phyloP scores from a whole-genome alignment of 129 eudicot species.

The Rutidosis leptorrhynchoides region DNA sequence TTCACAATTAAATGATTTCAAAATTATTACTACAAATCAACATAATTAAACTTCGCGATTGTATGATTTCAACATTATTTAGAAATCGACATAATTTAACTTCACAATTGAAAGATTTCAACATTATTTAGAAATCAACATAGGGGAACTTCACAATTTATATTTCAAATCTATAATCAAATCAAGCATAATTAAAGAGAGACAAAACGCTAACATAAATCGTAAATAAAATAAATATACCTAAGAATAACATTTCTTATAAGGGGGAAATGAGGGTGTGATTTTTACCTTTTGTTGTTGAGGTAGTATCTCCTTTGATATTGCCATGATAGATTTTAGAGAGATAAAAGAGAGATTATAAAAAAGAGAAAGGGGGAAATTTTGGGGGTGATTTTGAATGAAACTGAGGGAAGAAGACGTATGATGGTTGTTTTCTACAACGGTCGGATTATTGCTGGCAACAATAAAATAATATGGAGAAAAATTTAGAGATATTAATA shows the following conservation, averaged over 20 bases:
- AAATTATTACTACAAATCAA: not conserved
- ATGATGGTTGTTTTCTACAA: conserved; percentile 8
- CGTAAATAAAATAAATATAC: not conserved
- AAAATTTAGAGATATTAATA: too few species aligned
- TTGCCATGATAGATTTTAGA: conserved; percentile 38
- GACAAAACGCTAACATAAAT: conserved; percentile 1
- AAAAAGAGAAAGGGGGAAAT: conserved; percentile 15
- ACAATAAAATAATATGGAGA: too few species aligned
- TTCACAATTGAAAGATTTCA: not conserved
- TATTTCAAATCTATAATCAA: not conserved
- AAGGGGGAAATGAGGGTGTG: not conserved
- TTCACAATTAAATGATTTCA: not conserved
- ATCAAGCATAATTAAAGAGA: not conserved
- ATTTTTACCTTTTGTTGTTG: conserved; percentile 38
- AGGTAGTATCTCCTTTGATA: conserved; percentile 39
- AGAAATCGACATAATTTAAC: not conserved
- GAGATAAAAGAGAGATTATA: conserved; percentile 16
- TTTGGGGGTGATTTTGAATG: conserved; percentile 13
- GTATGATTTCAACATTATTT: too few species aligned
- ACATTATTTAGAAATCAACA: not conserved
- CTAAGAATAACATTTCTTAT: not conserved
- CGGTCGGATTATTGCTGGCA: conserved; percentile 33
- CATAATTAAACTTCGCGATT: not conserved
- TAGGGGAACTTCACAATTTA: not conserved
- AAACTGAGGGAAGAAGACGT: not conserved